Percentiles rank a stretch among this genome's conserved stretches.
Conservation (phyloP, 2,329 filamentous ascomycete genomes). For the Ophiostoma sp. region DNA sequence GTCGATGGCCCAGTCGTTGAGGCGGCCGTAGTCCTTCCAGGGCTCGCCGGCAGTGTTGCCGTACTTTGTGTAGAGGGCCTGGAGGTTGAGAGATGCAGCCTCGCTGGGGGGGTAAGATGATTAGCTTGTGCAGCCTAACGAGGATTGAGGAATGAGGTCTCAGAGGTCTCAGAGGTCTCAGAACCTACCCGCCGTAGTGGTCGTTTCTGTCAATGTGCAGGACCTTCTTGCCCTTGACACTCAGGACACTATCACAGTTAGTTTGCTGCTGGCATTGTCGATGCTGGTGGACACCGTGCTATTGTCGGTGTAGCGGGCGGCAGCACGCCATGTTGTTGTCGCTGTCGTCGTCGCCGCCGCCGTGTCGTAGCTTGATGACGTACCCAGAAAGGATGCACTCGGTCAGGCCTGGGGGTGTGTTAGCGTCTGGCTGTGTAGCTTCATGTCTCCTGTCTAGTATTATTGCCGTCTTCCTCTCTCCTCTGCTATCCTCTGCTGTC, state of each 20-base stretch:
- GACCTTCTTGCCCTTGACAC: constrained; percentile 98
- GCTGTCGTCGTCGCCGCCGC: background rate
- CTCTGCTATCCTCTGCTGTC: background rate
- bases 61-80: constrained; percentile 95
- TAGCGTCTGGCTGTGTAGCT: background rate
- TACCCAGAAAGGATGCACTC: constrained; percentile 98
- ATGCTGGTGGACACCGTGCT: background rate
- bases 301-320: background rate
- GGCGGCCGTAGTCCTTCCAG: constrained; percentile 95
- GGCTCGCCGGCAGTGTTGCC: constrained; percentile 77
- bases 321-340: background rate
- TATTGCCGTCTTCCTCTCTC: background rate
- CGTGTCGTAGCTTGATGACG: constrained; percentile 7
- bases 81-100: constrained; percentile 93
- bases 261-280: background rate
- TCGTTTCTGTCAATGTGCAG: constrained; percentile 98
- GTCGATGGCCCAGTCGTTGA: constrained; percentile 99
- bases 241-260: constrained; percentile 64
- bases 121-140: background rate
- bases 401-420: constrained; percentile 65
- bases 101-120: constrained; percentile 53
- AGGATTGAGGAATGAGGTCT: background rate
- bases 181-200: constrained; percentile 88
- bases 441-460: background rate
- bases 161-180: background rate